These are phyloP conservation scores for Malus hybrid DNA, from an alignment of 331 rosid species.

Conservation along the genomic window DNA sequence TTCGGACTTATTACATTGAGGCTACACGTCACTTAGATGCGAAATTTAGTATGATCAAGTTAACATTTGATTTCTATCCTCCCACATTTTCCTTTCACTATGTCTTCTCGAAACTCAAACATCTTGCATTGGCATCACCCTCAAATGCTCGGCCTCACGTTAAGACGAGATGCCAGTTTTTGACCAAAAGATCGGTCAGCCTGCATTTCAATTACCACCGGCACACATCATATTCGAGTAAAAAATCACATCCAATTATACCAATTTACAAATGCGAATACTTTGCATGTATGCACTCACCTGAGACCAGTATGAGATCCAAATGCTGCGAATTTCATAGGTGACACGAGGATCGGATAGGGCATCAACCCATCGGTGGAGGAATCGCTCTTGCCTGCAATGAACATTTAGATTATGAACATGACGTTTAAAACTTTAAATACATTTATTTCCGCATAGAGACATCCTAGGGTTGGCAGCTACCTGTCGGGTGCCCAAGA, in stretches of 20 bases:
- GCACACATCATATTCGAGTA: not conserved
- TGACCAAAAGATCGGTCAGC: conserved; percentile 79
- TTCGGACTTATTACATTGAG: conserved; percentile 19
- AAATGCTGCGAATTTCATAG: conserved; percentile 80
- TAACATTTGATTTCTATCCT: not conserved
- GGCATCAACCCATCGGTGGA: conserved; percentile 56
- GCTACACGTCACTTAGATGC: conserved; percentile 11
- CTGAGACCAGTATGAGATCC: conserved; percentile 88
- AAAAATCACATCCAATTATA: not conserved
- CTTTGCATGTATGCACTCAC: conserved; percentile 19
- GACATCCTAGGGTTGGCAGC: not conserved
- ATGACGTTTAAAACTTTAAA: not conserved
- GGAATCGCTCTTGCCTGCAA: conserved; percentile 80
- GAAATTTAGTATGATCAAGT: conserved; percentile 11
- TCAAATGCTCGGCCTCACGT: conserved; percentile 70
- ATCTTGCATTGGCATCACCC: not conserved
- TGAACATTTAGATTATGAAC: not conserved
- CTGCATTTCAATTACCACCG: conserved; percentile 29
- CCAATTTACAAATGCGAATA: not conserved
- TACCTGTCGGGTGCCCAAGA: conserved; percentile 82
- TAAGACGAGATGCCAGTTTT: conserved; percentile 78
- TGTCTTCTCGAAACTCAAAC: conserved; percentile 12
- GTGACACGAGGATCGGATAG: conserved; percentile 71
- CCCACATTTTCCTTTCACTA: conserved; percentile 6
- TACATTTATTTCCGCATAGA: not conserved